A percentile compares a stretch with the other conserved stretches of the same genome.
Conservation (phyloP, 164 flowering plant species). For the Piper betle region DNA sequence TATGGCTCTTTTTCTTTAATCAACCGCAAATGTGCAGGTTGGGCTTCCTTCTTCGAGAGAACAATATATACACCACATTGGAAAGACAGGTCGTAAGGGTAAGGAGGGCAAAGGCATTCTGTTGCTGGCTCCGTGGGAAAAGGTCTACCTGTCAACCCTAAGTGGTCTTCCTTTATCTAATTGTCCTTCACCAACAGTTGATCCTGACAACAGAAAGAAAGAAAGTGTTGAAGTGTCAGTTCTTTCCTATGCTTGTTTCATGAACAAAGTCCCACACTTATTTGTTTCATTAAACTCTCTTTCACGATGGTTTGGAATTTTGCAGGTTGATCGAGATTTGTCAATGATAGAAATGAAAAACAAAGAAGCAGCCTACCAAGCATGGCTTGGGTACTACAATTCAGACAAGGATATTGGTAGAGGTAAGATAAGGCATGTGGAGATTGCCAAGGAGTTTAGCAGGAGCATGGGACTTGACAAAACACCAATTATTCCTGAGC, state of each 20-base stretch:
- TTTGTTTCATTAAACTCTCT: not conserved
- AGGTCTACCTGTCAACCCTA: slow-evolving; percentile 59
- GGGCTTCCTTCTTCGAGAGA: slow-evolving; percentile 82
- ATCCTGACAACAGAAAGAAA: slow-evolving; percentile 72
- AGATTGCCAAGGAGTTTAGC: slow-evolving; percentile 92
- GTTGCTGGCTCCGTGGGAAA: slow-evolving; percentile 93
- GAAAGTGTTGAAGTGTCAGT: slow-evolving; percentile 15
- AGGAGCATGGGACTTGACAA: slow-evolving; percentile 83
- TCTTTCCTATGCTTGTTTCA: no score
- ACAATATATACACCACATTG: slow-evolving; percentile 92
- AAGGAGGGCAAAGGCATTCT: slow-evolving; percentile 93
- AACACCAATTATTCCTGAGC: slow-evolving; percentile 82
- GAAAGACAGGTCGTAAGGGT: slow-evolving; percentile 95
- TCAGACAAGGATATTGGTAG: slow-evolving; percentile 51
- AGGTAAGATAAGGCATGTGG: slow-evolving; percentile 68
- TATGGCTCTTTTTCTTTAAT: not conserved
- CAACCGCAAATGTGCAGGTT: slow-evolving; percentile 28
- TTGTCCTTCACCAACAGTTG: slow-evolving; percentile 47
- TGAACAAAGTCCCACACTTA: not conserved
- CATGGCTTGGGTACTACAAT: slow-evolving; percentile 99
- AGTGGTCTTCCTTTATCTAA: slow-evolving; percentile 69
- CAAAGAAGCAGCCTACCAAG: slow-evolving; percentile 91
- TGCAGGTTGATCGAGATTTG: slow-evolving; percentile 70
- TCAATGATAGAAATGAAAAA: slow-evolving; percentile 71
- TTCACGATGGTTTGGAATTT: not conserved